These are phyloP conservation scores for Basipetospora sp. DNA, from an alignment of 2,329 filamentous ascomycete genomes.

Conservation along the genomic window DNA sequence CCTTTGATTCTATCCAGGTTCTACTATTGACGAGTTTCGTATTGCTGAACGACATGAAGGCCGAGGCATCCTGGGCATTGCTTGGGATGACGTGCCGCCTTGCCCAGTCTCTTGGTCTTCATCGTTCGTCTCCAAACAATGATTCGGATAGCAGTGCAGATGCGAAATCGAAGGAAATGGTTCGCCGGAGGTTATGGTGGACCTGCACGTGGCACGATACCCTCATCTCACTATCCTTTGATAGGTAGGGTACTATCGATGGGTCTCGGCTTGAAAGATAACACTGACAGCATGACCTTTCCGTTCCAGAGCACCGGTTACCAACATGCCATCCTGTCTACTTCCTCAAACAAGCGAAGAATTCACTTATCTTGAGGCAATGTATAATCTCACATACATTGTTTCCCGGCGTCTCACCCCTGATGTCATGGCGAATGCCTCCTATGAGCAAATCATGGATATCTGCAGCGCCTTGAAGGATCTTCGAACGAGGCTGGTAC, in stretches of 20 bases:
- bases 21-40: conserved; percentile 49
- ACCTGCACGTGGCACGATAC: conserved; percentile 54
- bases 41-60: conserved; percentile 54
- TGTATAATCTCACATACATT: conserved; percentile 49
- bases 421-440: conserved; percentile 33
- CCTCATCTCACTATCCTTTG: conserved; percentile 50
- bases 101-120: conserved; percentile 50
- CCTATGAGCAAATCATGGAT: conserved; percentile 40
- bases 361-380: conserved; percentile 46
- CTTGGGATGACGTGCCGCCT: conserved; percentile 49
- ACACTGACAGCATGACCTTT: conserved; percentile 2
- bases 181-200: conserved; percentile 46
- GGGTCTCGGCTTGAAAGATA: too few species aligned
- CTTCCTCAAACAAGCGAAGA: conserved; percentile 35
- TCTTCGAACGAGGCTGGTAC: conserved; percentile 32
- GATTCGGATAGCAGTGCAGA: conserved; percentile 27
- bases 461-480: conserved; percentile 41
- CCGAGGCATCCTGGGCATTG: conserved; percentile 52
- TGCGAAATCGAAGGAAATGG: too few species aligned
- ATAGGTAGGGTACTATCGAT: conserved; percentile 40
- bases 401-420: conserved; percentile 44
- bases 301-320: conserved; percentile 40
- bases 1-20: conserved; percentile 51
- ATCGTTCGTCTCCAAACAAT: conserved; percentile 33
- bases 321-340: conserved; percentile 40